Evolutionary conservation across 345 rosid species (phyloP).

Genomic region (Eucalyptus rudis): DNA sequence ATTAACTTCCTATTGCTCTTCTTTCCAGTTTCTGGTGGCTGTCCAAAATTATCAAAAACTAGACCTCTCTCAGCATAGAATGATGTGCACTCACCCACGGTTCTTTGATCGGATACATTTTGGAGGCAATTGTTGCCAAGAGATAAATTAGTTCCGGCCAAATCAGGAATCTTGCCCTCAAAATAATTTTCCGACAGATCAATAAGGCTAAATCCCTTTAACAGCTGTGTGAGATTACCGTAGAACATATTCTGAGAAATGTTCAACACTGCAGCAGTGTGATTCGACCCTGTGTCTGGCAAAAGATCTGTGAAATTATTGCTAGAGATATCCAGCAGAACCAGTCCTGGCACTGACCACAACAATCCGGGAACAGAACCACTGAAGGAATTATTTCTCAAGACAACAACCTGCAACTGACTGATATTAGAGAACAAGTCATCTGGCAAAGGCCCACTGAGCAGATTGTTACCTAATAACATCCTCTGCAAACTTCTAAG

Average conservation of each 20-base stretch:
- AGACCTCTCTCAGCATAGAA: slow-evolving; percentile 55
- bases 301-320: slow-evolving; percentile 70
- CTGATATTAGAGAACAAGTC: slow-evolving; percentile 35
- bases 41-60: slow-evolving; percentile 75
- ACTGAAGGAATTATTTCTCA: slow-evolving; percentile 36
- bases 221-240: slow-evolving; percentile 41
- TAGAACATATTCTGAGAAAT: slow-evolving; percentile 68
- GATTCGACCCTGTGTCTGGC: slow-evolving; percentile 22
- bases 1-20: slow-evolving; percentile 26
- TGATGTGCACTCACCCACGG: slow-evolving; percentile 31
- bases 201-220: slow-evolving; percentile 28
- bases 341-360: slow-evolving; percentile 53
- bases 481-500: slow-evolving; percentile 54
- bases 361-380: slow-evolving; percentile 39
- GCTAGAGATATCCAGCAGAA: slow-evolving; percentile 52
- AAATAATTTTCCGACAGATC: slow-evolving; percentile 77
- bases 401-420: slow-evolving; percentile 48
- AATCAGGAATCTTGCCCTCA: slow-evolving; percentile 68
- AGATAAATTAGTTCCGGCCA: slow-evolving; percentile 29
- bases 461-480: slow-evolving; percentile 38
- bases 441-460: slow-evolving; percentile 43
- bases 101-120: slow-evolving; percentile 43
- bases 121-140: slow-evolving; percentile 68
- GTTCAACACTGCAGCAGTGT: slow-evolving; percentile 31
- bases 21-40: slow-evolving; percentile 17